Evolutionary conservation across 2,329 filamentous ascomycete species (phyloP), one percentile per base, ranked within the genome.

Genomic region (Trichoderma guizhouense): DNA sequence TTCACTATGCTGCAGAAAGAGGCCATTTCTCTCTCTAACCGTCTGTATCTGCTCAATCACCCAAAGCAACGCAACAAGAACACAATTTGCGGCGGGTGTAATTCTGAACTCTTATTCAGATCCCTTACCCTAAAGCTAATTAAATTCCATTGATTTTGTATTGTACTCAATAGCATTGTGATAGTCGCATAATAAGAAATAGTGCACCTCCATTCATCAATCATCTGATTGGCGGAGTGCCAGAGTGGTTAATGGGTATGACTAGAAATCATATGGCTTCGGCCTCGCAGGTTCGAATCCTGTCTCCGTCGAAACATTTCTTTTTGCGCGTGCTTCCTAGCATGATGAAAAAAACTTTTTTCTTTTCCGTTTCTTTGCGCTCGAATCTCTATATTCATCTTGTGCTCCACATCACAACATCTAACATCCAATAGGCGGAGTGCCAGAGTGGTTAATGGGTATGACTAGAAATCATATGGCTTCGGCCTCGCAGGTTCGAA

Each of bases 211-310:
- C 18, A 14, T 60, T 21, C 30, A 34, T 60, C 57, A 60, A 60
- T 34, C 57, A 60, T 30, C 57, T 69, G 67, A 60, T 60, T 60
- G 57, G 57, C 47, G 47, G 47, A 53, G 47, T 53, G 47, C 47
- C 47, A 53, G 47, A 53, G 47, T 53, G 47, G 65, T 60, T 60
- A 60, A 69, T 69, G 65, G 65, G 65, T 69, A 69, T 69, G 65
- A 69, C 65, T 69, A 69, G 65, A 69, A 69, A 69, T 69, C 65
- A 69, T 69, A 69, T 69, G 65, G 65, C 55, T 69, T 69, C 65
- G 65, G 65, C 65, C 65, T 68, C 65, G 53, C 65, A 68, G 65
- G 65, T 68, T 68, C 65, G 65, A 68, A 68, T 68, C 65, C 65
- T 68, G 69, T 71, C 69, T 71, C 61, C 53, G 69, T 71, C 69